phyloP scores from a whole-genome alignment of 2,329 filamentous ascomycete species.

The Curvularia verruculosa region DNA sequence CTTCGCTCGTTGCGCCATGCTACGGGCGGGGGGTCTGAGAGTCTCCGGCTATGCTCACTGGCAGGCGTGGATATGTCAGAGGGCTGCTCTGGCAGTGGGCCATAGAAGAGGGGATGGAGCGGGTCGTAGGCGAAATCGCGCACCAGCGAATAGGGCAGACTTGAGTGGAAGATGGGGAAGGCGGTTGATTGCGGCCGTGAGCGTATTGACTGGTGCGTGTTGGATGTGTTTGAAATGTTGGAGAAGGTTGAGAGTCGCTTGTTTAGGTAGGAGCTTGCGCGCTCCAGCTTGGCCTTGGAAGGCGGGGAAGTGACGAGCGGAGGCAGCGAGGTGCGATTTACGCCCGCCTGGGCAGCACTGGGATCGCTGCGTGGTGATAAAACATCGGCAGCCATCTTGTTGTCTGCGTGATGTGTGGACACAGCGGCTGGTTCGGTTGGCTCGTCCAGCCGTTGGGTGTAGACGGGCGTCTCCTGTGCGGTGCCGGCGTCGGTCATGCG shows the following conservation, averaged over 20 bases:
- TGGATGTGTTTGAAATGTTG: slow-evolving; percentile 62
- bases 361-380: slow-evolving; percentile 45
- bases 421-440: slow-evolving; percentile 39
- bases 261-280: slow-evolving; percentile 73
- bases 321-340: slow-evolving; percentile 52
- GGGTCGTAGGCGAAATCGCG: slow-evolving; percentile 93
- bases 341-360: slow-evolving; percentile 37
- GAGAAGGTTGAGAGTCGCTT: slow-evolving; percentile 86
- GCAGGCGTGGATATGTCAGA: slow-evolving; percentile 85
- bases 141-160: slow-evolving; percentile 84
- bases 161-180: slow-evolving; percentile 84
- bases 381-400: slow-evolving; percentile 49
- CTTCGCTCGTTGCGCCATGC: slow-evolving; percentile 72
- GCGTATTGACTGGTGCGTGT: slow-evolving; percentile 53
- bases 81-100: slow-evolving; percentile 79
- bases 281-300: slow-evolving; percentile 62
- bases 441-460: slow-evolving; percentile 38
- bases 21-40: slow-evolving; percentile 80
- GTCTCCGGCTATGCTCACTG: slow-evolving; percentile 73
- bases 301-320: slow-evolving; percentile 59
- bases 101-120: slow-evolving; percentile 88
- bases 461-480: slow-evolving; percentile 26
- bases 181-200: slow-evolving; percentile 82
- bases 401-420: slow-evolving; percentile 27
- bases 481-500: slow-evolving; percentile 44